Evolutionary conservation across 495 filamentous ascomycete genomes (phyloP).

Genomic region (Monascus purpureus): DNA sequence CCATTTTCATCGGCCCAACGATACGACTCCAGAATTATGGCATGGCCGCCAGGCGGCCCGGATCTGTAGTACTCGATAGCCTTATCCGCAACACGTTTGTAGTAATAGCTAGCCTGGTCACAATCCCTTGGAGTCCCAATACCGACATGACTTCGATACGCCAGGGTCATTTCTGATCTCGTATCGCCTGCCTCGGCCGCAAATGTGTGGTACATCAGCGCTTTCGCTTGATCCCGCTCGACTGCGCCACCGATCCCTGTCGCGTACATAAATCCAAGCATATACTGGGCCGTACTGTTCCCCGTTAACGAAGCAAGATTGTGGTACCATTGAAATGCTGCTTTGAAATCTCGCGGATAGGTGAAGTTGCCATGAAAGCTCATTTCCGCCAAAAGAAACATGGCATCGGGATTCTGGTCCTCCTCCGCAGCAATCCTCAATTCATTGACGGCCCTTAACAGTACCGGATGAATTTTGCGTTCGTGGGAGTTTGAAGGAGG

Average conservation of each 20-base stretch:
- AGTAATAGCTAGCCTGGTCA: conserved; percentile 71
- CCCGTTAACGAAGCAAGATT: conserved; percentile 63
- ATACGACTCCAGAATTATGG: conserved; percentile 61
- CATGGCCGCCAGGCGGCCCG: conserved; percentile 79
- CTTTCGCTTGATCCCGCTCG: conserved; percentile 79
- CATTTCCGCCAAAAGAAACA: conserved; percentile 84
- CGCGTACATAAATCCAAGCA: conserved; percentile 93
- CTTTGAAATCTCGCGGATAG: conserved; percentile 67
- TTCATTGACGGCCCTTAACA: conserved; percentile 48
- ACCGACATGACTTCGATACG: conserved; percentile 72
- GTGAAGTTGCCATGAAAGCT: conserved; percentile 94
- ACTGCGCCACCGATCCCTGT: conserved; percentile 79
- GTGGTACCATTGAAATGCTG: conserved; percentile 72
- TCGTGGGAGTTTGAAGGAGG: conserved; percentile 15
- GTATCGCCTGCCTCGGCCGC: conserved; percentile 76
- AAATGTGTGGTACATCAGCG: conserved; percentile 87
- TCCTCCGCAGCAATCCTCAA: conserved; percentile 61
- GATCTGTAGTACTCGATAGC: conserved; percentile 73
- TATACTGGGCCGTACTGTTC: conserved; percentile 84
- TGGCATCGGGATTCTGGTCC: conserved; percentile 66
- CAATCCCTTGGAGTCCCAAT: conserved; percentile 79
- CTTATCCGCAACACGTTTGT: conserved; percentile 89
- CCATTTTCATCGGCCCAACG: conserved; percentile 74
- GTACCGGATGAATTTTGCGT: conserved; percentile 16
- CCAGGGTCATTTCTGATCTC: conserved; percentile 85